A percentile compares a stretch with the other conserved stretches of the same genome.
Conservation (phyloP, 331 rosid genomes). For the Pyrus hybrid region DNA sequence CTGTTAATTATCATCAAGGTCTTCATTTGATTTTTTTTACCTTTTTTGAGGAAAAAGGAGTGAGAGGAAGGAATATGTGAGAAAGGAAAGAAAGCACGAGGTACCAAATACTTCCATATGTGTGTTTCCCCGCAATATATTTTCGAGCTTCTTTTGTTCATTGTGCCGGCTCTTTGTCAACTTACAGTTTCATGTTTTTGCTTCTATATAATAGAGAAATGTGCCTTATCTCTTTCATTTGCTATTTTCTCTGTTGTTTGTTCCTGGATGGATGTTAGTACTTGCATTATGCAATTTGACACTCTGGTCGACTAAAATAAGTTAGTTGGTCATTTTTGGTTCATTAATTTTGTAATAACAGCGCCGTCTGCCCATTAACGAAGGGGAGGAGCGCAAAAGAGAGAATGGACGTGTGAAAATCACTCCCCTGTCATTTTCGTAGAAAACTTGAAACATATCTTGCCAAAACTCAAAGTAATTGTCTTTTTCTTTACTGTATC, state of each 20-base stretch:
- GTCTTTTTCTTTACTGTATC: neutral
- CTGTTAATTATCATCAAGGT: conserved; percentile 31
- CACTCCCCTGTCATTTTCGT: neutral
- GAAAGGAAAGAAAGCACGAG: conserved; percentile 28
- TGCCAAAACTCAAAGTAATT: neutral
- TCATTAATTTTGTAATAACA: neutral
- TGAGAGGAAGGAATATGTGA: conserved; percentile 17
- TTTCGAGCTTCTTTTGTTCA: conserved; percentile 13
- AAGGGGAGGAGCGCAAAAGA: neutral
- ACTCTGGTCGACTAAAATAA: neutral
- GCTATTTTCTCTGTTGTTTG: neutral
- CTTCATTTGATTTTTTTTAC: conserved; percentile 12
- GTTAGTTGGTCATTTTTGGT: neutral
- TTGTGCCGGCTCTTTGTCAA: neutral
- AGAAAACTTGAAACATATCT: neutral
- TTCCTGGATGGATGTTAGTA: neutral
- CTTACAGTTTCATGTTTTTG: neutral
- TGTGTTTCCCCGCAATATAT: conserved; percentile 29
- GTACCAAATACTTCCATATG: conserved; percentile 24
- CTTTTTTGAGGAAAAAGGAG: neutral
- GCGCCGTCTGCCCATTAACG: neutral
- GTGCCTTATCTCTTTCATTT: neutral
- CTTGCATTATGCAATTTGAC: neutral
- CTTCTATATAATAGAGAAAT: neutral
- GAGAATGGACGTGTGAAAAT: neutral